phyloP scores from a whole-genome alignment of 2,329 filamentous ascomycete species.

The Exophiala spinifera region DNA sequence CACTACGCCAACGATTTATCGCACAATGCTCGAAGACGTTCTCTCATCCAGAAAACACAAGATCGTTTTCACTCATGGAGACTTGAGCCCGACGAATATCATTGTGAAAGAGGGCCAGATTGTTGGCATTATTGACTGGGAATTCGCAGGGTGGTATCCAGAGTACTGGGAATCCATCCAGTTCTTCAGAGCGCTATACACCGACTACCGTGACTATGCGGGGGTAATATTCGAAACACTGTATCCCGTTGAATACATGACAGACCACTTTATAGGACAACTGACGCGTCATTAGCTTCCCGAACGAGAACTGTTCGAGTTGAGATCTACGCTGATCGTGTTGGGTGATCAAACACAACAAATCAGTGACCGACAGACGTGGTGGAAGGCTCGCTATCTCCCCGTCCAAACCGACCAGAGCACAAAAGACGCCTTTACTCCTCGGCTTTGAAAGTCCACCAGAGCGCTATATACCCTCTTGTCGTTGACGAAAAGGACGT shows the following conservation, averaged over 20 bases:
- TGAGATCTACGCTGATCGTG: too few relatives aligned
- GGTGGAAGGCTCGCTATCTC: too few relatives aligned
- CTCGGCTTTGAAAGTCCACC: too few relatives aligned
- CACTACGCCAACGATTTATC: not conserved
- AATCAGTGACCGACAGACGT: too few relatives aligned
- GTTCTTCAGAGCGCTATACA: slow-evolving; percentile 3
- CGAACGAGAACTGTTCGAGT: too few relatives aligned
- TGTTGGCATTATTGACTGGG: slow-evolving; percentile 14
- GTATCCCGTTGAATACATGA: slow-evolving; percentile 6
- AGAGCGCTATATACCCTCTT: too few relatives aligned
- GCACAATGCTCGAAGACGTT: slow-evolving; percentile 2
- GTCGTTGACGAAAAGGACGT: too few relatives aligned
- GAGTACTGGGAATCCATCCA: slow-evolving; percentile 27
- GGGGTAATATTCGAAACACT: slow-evolving; percentile 3
- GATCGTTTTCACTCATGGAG: slow-evolving; percentile 3
- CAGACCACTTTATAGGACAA: slow-evolving; percentile 7
- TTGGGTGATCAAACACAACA: too few relatives aligned
- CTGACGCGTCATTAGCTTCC: slow-evolving; percentile 6
- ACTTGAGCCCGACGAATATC: slow-evolving; percentile 10
- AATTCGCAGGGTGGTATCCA: slow-evolving; percentile 17
- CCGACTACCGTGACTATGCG: slow-evolving; percentile 8
- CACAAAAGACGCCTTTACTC: too few relatives aligned
- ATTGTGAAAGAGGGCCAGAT: slow-evolving; percentile 12
- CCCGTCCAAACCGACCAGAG: too few relatives aligned
- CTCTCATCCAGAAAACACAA: not conserved